phyloP scores from a whole-genome alignment of 352 stramenopile genomes.

The Elongisporangium anandrum region DNA sequence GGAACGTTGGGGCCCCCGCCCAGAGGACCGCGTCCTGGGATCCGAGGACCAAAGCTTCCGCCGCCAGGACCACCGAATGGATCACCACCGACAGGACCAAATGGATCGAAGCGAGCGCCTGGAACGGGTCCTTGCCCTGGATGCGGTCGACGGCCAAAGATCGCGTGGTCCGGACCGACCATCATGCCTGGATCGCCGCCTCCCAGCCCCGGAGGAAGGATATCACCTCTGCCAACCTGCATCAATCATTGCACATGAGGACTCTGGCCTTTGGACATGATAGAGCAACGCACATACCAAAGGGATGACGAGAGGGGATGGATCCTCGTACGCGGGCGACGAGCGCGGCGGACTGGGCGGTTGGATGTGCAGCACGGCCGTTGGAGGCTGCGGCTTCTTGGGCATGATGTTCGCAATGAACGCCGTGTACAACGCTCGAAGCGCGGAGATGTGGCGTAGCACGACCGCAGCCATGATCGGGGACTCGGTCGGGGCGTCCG shows the following conservation, averaged over 20 bases:
- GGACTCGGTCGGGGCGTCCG: constrained; percentile 9
- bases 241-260: neutral
- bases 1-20: constrained; percentile 38
- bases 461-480: constrained; percentile 30
- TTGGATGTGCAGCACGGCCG: constrained; percentile 1
- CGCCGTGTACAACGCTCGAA: constrained; percentile 46
- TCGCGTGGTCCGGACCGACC: constrained; percentile 65
- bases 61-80: constrained; percentile 44
- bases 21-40: constrained; percentile 19
- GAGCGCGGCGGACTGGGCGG: constrained; percentile 10
- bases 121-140: constrained; percentile 55
- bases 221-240: constrained; percentile 58
- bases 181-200: constrained; percentile 66
- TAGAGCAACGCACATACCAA: constrained; percentile 13
- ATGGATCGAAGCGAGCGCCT: constrained; percentile 82
- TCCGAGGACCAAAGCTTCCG: constrained; percentile 21
- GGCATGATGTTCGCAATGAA: constrained; percentile 58
- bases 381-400: constrained; percentile 24
- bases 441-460: constrained; percentile 37
- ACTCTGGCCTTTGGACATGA: neutral
- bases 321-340: constrained; percentile 9
- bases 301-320: constrained; percentile 22
- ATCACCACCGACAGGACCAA: constrained; percentile 45
- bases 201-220: constrained; percentile 52
- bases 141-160: constrained; percentile 64